These are phyloP conservation scores for Polyrhizophydium stewartii DNA, from an alignment of 371 early-diverging fungal species.

Conservation along the genomic window DNA sequence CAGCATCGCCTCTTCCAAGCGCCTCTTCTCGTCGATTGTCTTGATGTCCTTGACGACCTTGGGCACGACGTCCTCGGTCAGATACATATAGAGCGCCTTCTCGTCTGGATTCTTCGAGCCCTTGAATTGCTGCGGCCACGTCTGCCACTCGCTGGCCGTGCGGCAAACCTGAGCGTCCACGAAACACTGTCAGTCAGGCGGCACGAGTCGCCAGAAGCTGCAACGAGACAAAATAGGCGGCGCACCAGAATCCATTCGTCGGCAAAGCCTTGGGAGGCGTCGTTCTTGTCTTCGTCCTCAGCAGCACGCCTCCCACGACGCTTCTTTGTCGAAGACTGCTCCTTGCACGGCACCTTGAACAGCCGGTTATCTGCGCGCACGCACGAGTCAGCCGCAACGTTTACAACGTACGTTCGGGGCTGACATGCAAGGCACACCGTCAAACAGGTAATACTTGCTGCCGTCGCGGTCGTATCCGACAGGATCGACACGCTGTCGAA, in stretches of 20 bases:
- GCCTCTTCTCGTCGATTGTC: slow-evolving; percentile 15
- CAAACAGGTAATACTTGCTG: slow-evolving; percentile 71
- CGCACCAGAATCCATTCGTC: too few species aligned
- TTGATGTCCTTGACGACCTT: slow-evolving; percentile 53
- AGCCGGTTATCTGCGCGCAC: slow-evolving; percentile 58
- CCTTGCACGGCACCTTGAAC: too few species aligned
- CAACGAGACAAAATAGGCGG: neutral
- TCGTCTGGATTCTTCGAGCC: slow-evolving; percentile 53
- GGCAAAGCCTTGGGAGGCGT: too few species aligned
- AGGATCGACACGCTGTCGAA: slow-evolving; percentile 62
- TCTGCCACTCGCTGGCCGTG: slow-evolving; percentile 57
- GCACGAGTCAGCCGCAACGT: neutral
- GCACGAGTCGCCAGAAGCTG: neutral
- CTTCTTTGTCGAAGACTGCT: too few species aligned
- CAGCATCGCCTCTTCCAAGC: slow-evolving; percentile 44
- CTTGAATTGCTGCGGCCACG: slow-evolving; percentile 50
- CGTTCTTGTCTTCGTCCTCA: too few species aligned
- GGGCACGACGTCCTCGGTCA: slow-evolving; percentile 56
- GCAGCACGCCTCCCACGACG: too few species aligned
- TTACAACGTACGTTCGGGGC: neutral
- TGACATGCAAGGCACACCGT: slow-evolving; percentile 46
- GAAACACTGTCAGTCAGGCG: too few species aligned
- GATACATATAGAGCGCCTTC: slow-evolving; percentile 46
- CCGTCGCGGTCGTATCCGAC: slow-evolving; percentile 65
- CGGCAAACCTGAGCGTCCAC: slow-evolving; percentile 52